Evolutionary conservation across 1,284 basidiomycete species (phyloP).

Genomic region (Rhodotorula sp.): DNA sequence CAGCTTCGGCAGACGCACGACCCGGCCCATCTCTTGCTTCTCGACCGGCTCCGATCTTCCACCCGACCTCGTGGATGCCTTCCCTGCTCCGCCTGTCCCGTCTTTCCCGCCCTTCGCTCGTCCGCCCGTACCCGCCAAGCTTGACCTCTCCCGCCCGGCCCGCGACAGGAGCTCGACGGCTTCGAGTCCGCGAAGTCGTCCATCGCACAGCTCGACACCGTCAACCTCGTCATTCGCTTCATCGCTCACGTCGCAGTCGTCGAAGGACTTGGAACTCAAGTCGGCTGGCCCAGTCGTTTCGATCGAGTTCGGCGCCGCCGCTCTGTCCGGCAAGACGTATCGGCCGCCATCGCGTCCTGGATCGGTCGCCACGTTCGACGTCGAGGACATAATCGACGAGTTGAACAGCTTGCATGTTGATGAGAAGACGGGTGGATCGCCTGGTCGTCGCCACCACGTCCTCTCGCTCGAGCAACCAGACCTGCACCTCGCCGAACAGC

Average conservation of each 20-base stretch:
- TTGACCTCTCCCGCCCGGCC: neutral
- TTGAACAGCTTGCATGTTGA: neutral
- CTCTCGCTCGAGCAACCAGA: constrained; percentile 16
- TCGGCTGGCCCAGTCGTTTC: no score
- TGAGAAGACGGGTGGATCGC: neutral
- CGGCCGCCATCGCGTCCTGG: neutral
- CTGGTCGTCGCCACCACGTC: neutral
- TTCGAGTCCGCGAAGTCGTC: no score
- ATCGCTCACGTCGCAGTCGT: no score
- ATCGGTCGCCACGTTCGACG: constrained; percentile 6
- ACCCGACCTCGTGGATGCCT: constrained; percentile 9
- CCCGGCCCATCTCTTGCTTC: neutral
- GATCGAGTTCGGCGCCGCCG: neutral
- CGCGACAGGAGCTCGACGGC: no score
- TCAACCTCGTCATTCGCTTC: no score
- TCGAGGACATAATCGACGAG: constrained; percentile 1
- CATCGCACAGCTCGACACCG: no score
- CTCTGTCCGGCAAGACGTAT: neutral
- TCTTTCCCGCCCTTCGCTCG: neutral
- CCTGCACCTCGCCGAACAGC: neutral
- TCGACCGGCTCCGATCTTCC: constrained; percentile 1
- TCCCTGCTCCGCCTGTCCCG: neutral
- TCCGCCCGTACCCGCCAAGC: neutral
- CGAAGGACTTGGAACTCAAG: no score
- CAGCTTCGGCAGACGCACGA: neutral